phyloP scores from a whole-genome alignment of 352 stramenopile species.

The Pythium folliculosum region DNA sequence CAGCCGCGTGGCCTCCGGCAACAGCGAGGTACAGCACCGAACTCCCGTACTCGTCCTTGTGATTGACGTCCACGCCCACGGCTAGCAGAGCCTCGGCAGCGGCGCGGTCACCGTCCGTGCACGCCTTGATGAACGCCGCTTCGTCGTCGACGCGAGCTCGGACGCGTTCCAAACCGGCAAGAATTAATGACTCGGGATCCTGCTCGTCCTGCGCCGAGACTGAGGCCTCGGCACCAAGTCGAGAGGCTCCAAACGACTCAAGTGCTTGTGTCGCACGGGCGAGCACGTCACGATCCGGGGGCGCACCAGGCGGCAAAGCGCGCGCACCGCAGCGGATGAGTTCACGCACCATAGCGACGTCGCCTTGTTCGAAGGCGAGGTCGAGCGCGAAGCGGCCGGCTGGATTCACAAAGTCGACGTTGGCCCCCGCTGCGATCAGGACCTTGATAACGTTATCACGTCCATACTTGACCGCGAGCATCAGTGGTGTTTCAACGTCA shows the following conservation, averaged over 20 bases:
- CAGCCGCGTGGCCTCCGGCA: background rate
- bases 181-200: background rate
- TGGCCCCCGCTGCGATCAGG: background rate
- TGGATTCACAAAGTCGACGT: background rate
- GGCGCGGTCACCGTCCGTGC: too few relatives aligned
- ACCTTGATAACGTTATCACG: background rate
- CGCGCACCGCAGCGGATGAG: background rate
- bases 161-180: background rate
- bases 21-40: background rate
- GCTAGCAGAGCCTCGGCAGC: background rate
- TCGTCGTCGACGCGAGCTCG: background rate
- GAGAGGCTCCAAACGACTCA: too few relatives aligned
- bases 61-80: background rate
- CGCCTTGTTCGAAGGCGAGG: background rate
- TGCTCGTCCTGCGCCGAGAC: too few relatives aligned
- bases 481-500: background rate
- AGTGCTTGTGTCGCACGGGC: too few relatives aligned
- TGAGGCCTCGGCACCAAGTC: too few relatives aligned
- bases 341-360: background rate
- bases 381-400: background rate
- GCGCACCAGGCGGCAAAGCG: too few relatives aligned
- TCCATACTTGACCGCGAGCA: background rate
- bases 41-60: background rate
- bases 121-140: background rate
- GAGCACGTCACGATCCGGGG: background rate